A percentile compares a stretch with the other conserved stretches of the same genome.
Evolutionary conservation across 768 basidiomycete species (phyloP).

Genomic region (Kwoniella dejecticola): DNA sequence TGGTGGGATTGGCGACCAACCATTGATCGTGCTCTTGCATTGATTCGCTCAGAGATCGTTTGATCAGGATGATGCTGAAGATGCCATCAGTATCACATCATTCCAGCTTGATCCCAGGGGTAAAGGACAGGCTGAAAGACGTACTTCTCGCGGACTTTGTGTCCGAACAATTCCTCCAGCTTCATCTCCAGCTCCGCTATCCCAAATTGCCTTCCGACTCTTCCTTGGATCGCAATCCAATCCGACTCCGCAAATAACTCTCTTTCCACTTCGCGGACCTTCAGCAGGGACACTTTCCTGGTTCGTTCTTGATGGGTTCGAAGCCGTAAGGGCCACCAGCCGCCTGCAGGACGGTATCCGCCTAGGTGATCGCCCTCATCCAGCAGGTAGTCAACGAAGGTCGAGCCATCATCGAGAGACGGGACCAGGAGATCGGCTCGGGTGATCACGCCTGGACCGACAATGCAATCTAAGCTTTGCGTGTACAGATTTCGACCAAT

Average conservation of each 20-base stretch:
- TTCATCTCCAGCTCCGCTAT: background rate
- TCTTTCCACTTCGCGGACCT: background rate
- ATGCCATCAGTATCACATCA: background rate
- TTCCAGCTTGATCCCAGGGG: background rate
- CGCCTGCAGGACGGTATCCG: slow-evolving; percentile 9
- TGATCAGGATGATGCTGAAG: background rate
- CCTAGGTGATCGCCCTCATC: background rate
- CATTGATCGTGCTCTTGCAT: background rate
- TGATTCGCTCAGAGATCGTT: background rate
- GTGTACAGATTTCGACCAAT: too few relatives aligned
- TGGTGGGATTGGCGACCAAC: background rate
- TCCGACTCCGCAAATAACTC: slow-evolving; percentile 8
- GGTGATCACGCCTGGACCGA: slow-evolving; percentile 37
- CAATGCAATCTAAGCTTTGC: too few relatives aligned
- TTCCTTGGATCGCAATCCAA: slow-evolving; percentile 18
- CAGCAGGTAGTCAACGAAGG: slow-evolving; percentile 10
- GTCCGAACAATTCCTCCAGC: slow-evolving; percentile 9
- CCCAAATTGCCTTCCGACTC: slow-evolving; percentile 9
- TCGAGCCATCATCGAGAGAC: background rate
- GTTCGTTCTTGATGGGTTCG: slow-evolving; percentile 6
- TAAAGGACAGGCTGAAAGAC: slow-evolving; percentile 9
- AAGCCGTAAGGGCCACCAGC: slow-evolving; percentile 20
- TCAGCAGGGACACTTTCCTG: background rate
- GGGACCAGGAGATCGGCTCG: slow-evolving; percentile 22
- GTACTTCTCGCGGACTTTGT: slow-evolving; percentile 12